Conservation (phyloP, 371 early-diverging fungal genomes). For the Fennellomyces sp. region DNA sequence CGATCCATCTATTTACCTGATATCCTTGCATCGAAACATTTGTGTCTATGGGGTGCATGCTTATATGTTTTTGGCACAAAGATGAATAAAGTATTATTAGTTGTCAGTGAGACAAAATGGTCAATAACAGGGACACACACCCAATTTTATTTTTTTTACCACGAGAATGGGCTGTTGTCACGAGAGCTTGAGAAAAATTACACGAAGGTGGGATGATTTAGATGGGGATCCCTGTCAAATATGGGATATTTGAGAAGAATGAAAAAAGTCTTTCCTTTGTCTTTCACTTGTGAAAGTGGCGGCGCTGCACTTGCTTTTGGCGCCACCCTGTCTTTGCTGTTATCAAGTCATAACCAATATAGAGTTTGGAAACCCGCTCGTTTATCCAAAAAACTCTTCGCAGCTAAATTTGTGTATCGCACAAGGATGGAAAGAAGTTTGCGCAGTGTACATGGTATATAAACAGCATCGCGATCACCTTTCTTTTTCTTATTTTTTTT, state of each 20-base stretch:
- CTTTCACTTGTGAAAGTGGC: not conserved
- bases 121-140: not conserved
- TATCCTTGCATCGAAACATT: not conserved
- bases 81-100: not conserved
- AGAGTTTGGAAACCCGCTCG: not conserved
- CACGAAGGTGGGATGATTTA: not conserved
- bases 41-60: constrained; percentile 1
- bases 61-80: not conserved
- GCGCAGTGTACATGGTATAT: not conserved
- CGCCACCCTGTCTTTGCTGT: not conserved
- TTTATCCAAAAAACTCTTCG: not conserved
- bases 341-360: not conserved
- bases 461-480: not conserved
- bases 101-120: too few species aligned
- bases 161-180: constrained; percentile 2
- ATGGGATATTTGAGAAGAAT: not conserved
- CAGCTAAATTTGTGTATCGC: constrained; percentile 3
- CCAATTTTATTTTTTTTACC: too few species aligned
- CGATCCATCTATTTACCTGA: too few species aligned
- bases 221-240: constrained; percentile 4
- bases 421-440: not conserved
- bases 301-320: not conserved
- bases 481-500: constrained; percentile 4
- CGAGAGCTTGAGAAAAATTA: constrained; percentile 2
- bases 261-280: not conserved